A percentile compares a stretch with the other conserved stretches of the same genome.
These are phyloP conservation scores for Thraustochytrium aureum DNA, from an alignment of 352 stramenopile genomes.

Conservation along the genomic window DNA sequence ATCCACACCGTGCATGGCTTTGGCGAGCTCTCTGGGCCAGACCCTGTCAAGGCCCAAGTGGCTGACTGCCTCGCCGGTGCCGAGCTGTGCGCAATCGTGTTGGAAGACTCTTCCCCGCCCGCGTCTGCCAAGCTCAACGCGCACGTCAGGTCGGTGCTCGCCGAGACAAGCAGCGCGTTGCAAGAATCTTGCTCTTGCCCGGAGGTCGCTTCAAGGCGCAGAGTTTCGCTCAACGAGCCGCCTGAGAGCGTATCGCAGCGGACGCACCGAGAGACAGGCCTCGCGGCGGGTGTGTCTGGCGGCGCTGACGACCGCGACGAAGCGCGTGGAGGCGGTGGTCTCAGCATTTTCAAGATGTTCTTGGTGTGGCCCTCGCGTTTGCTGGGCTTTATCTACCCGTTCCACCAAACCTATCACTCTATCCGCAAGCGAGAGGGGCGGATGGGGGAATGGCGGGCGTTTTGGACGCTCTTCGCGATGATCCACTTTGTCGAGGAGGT, in stretches of 20 bases:
- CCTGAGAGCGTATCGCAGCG: background rate
- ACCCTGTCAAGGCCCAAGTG: background rate
- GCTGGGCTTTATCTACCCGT: conserved; percentile 43
- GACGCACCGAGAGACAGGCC: background rate
- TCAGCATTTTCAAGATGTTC: conserved; percentile 2
- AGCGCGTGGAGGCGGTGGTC: background rate
- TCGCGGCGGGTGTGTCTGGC: background rate
- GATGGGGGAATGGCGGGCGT: conserved; percentile 18
- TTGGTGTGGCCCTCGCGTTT: conserved; percentile 24
- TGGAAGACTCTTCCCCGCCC: no score
- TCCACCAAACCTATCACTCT: conserved; percentile 5
- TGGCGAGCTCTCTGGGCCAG: background rate
- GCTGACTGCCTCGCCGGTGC: background rate
- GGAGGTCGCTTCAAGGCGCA: background rate
- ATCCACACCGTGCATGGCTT: background rate
- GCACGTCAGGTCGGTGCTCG: no score
- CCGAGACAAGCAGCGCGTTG: background rate
- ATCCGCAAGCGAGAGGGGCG: background rate
- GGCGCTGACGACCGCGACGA: background rate
- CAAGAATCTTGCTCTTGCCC: background rate
- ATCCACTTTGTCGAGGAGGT: conserved; percentile 43
- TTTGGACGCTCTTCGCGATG: conserved; percentile 37
- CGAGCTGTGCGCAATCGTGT: background rate
- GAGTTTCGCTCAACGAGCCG: background rate
- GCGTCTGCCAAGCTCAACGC: no score